Percentiles rank a stretch among this genome's conserved stretches.
Conservation (phyloP, 176 grass and related monocot genomes). For the Metroxylon sagu region DNA sequence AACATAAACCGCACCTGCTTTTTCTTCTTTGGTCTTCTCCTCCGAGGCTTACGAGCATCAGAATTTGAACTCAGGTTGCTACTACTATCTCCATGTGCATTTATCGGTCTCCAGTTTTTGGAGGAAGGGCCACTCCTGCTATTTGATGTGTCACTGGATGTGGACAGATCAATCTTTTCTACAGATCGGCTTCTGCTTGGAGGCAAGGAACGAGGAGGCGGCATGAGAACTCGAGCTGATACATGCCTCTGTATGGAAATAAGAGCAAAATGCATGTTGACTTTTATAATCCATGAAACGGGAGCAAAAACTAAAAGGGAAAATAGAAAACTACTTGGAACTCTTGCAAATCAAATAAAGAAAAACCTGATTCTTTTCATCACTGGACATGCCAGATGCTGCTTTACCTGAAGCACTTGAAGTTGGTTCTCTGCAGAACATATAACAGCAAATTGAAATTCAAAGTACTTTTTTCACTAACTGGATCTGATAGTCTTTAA, state of each 20-base stretch:
- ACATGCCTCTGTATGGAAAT: slow-evolving; percentile 43
- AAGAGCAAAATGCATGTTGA: background rate
- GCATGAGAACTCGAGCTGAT: slow-evolving; percentile 92
- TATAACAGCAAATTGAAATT: slow-evolving; percentile 1
- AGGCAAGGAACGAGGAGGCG: slow-evolving; percentile 73
- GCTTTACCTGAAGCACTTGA: slow-evolving; percentile 85
- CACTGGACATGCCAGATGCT: slow-evolving; percentile 86
- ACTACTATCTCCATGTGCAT: slow-evolving; percentile 27
- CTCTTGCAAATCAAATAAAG: background rate
- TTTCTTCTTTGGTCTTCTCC: slow-evolving; percentile 91
- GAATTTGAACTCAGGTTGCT: slow-evolving; percentile 93
- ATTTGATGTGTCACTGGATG: slow-evolving; percentile 67
- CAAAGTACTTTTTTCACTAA: background rate
- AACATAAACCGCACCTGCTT: slow-evolving; percentile 47
- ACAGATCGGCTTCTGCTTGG: slow-evolving; percentile 48
- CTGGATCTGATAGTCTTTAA: background rate
- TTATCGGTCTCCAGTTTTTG: slow-evolving; percentile 46
- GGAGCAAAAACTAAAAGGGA: background rate
- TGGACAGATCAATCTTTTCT: slow-evolving; percentile 44
- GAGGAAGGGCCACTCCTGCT: slow-evolving; percentile 38
- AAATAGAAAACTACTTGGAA: slow-evolving; percentile 10
- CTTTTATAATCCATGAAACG: too few species aligned
- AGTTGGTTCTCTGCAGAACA: slow-evolving; percentile 62
- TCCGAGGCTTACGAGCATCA: slow-evolving; percentile 80
- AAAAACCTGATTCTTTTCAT: slow-evolving; percentile 97